These are phyloP conservation scores for Digitaria exilis DNA, from an alignment of 202 grass and related monocot species.

Conservation along the genomic window DNA sequence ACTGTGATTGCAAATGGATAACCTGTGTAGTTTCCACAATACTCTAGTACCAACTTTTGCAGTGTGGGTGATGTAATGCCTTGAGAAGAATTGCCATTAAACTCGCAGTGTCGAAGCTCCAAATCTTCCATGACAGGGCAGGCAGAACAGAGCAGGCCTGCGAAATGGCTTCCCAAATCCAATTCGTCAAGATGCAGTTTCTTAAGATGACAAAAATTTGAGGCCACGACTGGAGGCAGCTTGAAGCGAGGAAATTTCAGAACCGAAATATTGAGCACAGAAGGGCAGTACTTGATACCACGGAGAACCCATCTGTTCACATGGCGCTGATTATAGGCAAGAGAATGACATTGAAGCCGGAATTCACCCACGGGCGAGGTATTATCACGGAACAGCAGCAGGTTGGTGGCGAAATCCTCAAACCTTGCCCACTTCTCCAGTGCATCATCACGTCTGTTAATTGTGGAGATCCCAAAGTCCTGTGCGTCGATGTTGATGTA, in stretches of 20 bases:
- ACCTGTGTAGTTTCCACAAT: neutral
- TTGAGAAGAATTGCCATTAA: neutral
- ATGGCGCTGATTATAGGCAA: neutral
- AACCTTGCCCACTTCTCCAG: neutral
- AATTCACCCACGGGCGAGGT: conserved; percentile 4
- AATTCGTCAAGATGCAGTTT: neutral
- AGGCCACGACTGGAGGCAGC: neutral
- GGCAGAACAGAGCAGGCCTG: neutral
- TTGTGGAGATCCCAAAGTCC: neutral
- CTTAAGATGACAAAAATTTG: conserved; percentile 14
- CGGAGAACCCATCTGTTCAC: conserved; percentile 35
- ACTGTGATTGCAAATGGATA: neutral
- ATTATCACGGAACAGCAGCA: conserved; percentile 24
- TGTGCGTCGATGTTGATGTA: neutral
- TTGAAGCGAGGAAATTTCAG: neutral
- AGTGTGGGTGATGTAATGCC: conserved; percentile 22
- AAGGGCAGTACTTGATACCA: conserved; percentile 21
- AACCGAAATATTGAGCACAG: neutral
- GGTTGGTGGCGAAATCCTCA: conserved; percentile 29
- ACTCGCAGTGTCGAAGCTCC: neutral
- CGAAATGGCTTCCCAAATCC: neutral
- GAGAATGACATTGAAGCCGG: neutral
- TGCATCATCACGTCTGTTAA: fast-evolving
- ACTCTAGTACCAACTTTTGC: neutral
- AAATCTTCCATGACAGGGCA: conserved; percentile 36